A percentile compares a stretch with the other conserved stretches of the same genome.
phyloP scores from a whole-genome alignment of 257 asterid genomes.

The Ilex asprella region DNA sequence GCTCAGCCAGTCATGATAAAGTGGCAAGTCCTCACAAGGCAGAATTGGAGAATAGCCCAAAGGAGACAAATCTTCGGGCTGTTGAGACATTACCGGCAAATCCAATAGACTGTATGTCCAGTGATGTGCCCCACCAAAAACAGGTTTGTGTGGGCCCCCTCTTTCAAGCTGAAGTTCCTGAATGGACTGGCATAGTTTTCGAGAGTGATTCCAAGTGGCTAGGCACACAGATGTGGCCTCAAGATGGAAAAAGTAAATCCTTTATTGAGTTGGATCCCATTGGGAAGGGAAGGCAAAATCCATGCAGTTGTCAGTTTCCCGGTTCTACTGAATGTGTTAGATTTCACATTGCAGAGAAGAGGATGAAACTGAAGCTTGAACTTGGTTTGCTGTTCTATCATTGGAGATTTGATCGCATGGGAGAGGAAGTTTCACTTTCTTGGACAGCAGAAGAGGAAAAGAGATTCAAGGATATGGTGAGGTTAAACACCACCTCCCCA shows the following conservation, averaged over 20 bases:
- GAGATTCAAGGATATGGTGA: slow-evolving; percentile 44
- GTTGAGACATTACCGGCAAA: slow-evolving; percentile 15
- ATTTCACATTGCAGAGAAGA: slow-evolving; percentile 67
- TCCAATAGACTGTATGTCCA: slow-evolving; percentile 7
- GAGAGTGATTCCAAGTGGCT: slow-evolving; percentile 78
- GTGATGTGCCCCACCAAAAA: slow-evolving; percentile 19
- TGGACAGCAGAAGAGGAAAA: slow-evolving; percentile 65
- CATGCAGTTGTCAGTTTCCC: slow-evolving; percentile 44
- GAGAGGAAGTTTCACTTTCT: slow-evolving; percentile 84
- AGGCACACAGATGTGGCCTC: slow-evolving; percentile 56
- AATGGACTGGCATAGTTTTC: slow-evolving; percentile 43
- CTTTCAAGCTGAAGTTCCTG: slow-evolving; percentile 61
- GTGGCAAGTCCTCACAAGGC: slow-evolving; percentile 19
- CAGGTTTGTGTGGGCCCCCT: slow-evolving; percentile 39
- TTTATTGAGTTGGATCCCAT: slow-evolving; percentile 18
- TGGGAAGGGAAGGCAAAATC: slow-evolving; percentile 37
- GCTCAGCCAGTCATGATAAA: slow-evolving; percentile 22
- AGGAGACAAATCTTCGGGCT: slow-evolving; percentile 13
- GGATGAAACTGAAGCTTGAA: slow-evolving; percentile 45
- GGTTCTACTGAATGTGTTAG: slow-evolving; percentile 57
- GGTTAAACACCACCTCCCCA: slow-evolving; percentile 15
- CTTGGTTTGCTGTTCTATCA: slow-evolving; percentile 36
- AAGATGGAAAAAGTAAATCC: slow-evolving; percentile 15
- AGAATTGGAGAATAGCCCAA: slow-evolving; percentile 17
- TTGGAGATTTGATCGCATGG: slow-evolving; percentile 70